These are phyloP conservation scores for Hygrophorus russula DNA, from an alignment of 768 basidiomycete species.

Conservation along the genomic window DNA sequence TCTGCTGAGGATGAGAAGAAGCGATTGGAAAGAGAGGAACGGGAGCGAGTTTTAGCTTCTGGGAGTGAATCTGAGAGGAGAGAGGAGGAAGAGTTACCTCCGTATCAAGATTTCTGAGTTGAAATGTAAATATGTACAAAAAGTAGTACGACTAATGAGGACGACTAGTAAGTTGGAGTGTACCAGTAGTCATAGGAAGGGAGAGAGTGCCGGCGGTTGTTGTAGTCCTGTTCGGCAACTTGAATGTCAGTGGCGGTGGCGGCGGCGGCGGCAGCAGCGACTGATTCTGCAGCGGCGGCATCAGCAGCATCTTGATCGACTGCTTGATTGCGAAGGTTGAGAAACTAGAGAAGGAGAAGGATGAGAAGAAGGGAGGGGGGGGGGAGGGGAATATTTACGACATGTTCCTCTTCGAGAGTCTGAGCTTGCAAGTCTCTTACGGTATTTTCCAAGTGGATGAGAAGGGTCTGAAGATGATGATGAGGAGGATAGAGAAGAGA, in stretches of 20 bases:
- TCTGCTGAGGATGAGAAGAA: constrained; percentile 57
- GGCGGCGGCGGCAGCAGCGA: background rate
- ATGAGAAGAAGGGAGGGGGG: background rate
- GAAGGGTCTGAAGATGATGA: constrained; percentile 37
- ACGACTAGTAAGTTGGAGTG: too few relatives aligned
- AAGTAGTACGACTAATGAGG: background rate
- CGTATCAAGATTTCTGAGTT: constrained; percentile 28
- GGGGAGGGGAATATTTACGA: constrained; percentile 22
- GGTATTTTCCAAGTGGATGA: constrained; percentile 58
- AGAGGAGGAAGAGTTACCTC: constrained; percentile 36
- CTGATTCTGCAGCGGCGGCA: background rate
- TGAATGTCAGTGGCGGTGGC: background rate
- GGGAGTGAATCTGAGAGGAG: constrained; percentile 13
- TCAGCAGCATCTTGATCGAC: background rate
- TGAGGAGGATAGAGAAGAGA: background rate
- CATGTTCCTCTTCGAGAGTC: constrained; percentile 43
- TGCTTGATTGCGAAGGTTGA: constrained; percentile 1
- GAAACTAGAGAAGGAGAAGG: constrained; percentile 2
- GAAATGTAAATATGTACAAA: background rate
- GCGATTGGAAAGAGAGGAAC: constrained; percentile 53
- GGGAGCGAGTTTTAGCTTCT: constrained; percentile 48
- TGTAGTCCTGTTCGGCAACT: background rate
- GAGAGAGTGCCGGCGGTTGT: too few relatives aligned
- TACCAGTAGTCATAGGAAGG: too few relatives aligned
- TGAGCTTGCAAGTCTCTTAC: constrained; percentile 38